phyloP scores from a whole-genome alignment of 2,329 filamentous ascomycete genomes.

The Huntiella moniliformis region DNA sequence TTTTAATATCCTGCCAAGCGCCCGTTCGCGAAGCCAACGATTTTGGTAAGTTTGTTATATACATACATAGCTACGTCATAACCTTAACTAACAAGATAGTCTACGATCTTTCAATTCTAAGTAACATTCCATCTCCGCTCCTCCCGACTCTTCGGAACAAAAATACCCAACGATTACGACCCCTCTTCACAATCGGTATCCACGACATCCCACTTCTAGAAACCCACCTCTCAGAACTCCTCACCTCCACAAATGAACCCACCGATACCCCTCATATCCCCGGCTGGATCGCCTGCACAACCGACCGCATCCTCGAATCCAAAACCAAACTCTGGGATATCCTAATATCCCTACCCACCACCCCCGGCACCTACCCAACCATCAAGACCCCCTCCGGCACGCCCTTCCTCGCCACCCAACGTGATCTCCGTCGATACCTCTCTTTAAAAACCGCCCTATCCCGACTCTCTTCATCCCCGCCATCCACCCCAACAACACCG shows the following conservation, averaged over 20 bases:
- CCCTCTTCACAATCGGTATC: slow-evolving; percentile 84
- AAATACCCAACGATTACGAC: slow-evolving; percentile 47
- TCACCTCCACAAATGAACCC: slow-evolving; percentile 19
- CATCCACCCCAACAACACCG: neutral
- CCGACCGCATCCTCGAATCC: slow-evolving; percentile 75
- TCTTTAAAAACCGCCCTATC: slow-evolving; percentile 46
- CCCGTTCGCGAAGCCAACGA: slow-evolving; percentile 76
- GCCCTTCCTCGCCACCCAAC: slow-evolving; percentile 67
- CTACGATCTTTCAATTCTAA: slow-evolving; percentile 83
- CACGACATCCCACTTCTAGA: slow-evolving; percentile 74
- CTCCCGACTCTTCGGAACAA: slow-evolving; percentile 47
- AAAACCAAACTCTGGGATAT: slow-evolving; percentile 82
- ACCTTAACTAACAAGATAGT: slow-evolving; percentile 30
- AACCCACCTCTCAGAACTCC: slow-evolving; percentile 26
- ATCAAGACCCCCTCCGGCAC: slow-evolving; percentile 47
- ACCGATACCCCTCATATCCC: neutral
- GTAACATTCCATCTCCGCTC: slow-evolving; percentile 64
- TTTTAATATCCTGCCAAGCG: slow-evolving; percentile 68
- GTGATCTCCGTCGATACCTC: slow-evolving; percentile 66
- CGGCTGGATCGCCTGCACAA: slow-evolving; percentile 90
- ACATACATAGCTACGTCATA: neutral
- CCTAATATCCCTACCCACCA: slow-evolving; percentile 55
- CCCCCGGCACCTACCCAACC: slow-evolving; percentile 48
- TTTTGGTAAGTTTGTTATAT: slow-evolving; percentile 44
- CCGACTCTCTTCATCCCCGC: slow-evolving; percentile 19